Evolutionary conservation across 441 rosid species (phyloP), one percentile per base, ranked within the genome.

Genomic region (Francoa sonchifolia): DNA sequence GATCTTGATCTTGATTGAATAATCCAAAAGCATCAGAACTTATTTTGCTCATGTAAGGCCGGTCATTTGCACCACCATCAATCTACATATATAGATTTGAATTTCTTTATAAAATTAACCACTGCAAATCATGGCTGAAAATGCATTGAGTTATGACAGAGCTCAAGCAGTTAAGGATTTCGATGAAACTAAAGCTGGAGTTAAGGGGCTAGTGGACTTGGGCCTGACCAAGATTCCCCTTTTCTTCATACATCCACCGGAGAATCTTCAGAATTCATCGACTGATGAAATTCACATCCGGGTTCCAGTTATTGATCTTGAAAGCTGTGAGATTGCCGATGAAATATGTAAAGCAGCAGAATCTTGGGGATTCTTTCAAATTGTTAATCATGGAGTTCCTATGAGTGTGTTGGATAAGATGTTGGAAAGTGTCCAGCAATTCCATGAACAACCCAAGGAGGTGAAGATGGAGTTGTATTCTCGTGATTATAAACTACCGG

Each of bases 301-400:
- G 47, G 38, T 74, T 10, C 88, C 88, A 0, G 50, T 78, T 17
- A 63, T 78, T n/a, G 76, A 78, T 56, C 34, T 75, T 1, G 55
- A 50, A 18, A 68, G 70, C 43, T 16, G 42, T 15, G 52, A 53
- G 47, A 47, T 72, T 6, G 61, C 61, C n/a, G 38, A 47, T 21
- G 49, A 54, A 37, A 57, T 75, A 16, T 6, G 59, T 2, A 43
- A 42, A 23, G 77, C 75, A 8, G 59, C 72, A 4, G 62, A 65
- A 54, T 65, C 33, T 8, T 69, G 87, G 79, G 87, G 76, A 4
- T 63, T 78, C 34, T 74, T 79, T 50, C 80, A 79, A 35, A 47
- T 78, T 22, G 55, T 72, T 23, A 70, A 74, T 40, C 80, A 78
- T 47, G 77, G 67, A 19, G 50, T 75, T 40, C 72, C 82, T 0